Evolutionary conservation across 1,139 yeast species (phyloP), one percentile per base, ranked within the genome.

Genomic region (Trichomonascaceae sp.): DNA sequence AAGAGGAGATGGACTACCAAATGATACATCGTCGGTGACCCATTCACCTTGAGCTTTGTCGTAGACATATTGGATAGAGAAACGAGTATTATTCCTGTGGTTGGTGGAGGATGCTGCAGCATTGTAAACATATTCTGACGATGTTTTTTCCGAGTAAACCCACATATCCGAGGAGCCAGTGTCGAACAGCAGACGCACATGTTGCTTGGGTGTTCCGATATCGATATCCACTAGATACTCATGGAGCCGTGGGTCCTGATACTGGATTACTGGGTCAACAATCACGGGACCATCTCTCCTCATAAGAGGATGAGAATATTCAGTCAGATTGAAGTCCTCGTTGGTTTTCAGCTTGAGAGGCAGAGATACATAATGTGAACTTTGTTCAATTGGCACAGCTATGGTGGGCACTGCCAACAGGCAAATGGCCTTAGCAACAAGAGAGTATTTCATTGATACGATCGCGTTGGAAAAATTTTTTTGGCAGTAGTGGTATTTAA

Each of bases 101-200:
- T 57, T 63, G 4, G 63, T 56, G 6, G 65, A 56, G 4, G 69
- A 65, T 13, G 59, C 47, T 17, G 53, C 43, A 1, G 65, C 57
- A 52, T 60, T 58, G 53, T 53, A 66, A 30, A 52, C 49, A 2
- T 60, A 59, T 1, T 51, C 43, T 43, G 50, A 58, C 10, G 62
- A 61, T 13, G 62, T 66, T 18, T 62, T 60, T 1, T 70, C 66
- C 20, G 70, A 69, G 52, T 63, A 62, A 45, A 76, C 68, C 80
- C 80, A 76, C 54, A 76, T 61, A 58, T 76, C 80, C 39, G 76
- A 65, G 13, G 78, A 74, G 7, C 80, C 80, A 2, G 81, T 77
- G 59, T 77, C 81, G 20, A 77, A 61, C 45, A 75, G 63, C 19
- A 75, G 74, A 22, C 63, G 61, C 47, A 73, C 67, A 30, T 57